Conservation (phyloP, 768 basidiomycete species). For the Pulveroboletus ravenelii region DNA sequence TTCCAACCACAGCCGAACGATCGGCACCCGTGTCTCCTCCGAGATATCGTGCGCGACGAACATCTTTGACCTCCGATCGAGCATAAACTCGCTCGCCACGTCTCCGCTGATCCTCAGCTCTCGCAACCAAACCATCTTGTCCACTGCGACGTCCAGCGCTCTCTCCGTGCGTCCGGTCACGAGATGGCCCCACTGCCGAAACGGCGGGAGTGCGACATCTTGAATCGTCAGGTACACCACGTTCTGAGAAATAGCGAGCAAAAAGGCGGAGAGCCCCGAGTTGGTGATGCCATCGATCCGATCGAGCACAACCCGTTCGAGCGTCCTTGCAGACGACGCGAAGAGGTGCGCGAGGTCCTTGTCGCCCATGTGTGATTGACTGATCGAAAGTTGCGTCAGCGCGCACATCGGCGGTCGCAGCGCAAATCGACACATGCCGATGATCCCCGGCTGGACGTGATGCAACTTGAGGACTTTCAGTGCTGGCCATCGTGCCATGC, state of each 20-base stretch:
- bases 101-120: constrained; percentile 20
- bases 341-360: constrained; percentile 17
- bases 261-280: constrained; percentile 11
- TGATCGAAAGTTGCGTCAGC: constrained; percentile 19
- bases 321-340: constrained; percentile 7
- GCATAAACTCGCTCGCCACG: constrained; percentile 23
- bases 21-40: constrained; percentile 2
- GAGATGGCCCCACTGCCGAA: constrained; percentile 14
- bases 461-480: constrained; percentile 13
- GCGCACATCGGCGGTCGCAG: constrained; percentile 12
- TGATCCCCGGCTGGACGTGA: constrained; percentile 11
- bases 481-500: constrained; percentile 14
- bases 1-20: constrained; percentile 18
- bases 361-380: constrained; percentile 13
- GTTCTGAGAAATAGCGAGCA: constrained; percentile 9
- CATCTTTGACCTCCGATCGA: constrained; percentile 17
- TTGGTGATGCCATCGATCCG: constrained; percentile 18
- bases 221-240: constrained; percentile 12
- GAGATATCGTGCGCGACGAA: constrained; percentile 3
- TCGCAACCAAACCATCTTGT: constrained; percentile 15
- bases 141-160: constrained; percentile 15
- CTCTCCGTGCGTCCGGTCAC: constrained; percentile 16
- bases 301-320: constrained; percentile 18
- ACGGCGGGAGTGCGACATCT: constrained; percentile 19
- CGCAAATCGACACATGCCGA: constrained; percentile 10